A percentile compares a stretch with the other conserved stretches of the same genome.
These are phyloP conservation scores for Penicillium griseofulvum DNA, from an alignment of 2,329 filamentous ascomycete genomes.

Conservation along the genomic window DNA sequence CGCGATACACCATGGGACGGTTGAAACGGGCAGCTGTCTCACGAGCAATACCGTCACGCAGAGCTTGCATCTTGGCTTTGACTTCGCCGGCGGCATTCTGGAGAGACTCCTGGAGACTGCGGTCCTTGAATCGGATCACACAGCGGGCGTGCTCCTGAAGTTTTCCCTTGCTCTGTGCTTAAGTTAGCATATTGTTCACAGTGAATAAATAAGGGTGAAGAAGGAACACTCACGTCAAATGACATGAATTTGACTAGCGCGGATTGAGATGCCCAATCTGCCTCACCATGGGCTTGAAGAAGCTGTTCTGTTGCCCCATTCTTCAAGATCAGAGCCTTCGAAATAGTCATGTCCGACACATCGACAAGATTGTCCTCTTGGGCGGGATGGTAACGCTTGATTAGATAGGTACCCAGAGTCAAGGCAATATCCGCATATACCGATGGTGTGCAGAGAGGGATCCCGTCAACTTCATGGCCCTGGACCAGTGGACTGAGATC, in stretches of 20 bases:
- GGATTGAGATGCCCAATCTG: conserved; percentile 9
- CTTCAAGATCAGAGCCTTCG: conserved; percentile 20
- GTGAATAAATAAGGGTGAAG: too few relatives aligned
- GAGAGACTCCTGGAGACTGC: background rate
- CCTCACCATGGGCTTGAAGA: conserved; percentile 13
- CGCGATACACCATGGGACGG: conserved; percentile 3
- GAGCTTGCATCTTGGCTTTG: conserved; percentile 1
- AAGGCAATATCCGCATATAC: conserved; percentile 29
- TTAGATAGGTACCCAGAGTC: conserved; percentile 14
- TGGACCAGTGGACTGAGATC: conserved; percentile 18
- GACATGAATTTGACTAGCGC: background rate
- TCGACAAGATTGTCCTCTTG: conserved; percentile 16
- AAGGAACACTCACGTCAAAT: background rate
- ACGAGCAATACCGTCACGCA: background rate
- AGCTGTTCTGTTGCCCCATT: conserved; percentile 9
- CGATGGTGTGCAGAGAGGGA: conserved; percentile 22
- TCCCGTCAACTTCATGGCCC: conserved; percentile 26
- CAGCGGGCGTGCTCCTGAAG: background rate
- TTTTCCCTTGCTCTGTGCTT: background rate
- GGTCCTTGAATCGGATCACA: background rate
- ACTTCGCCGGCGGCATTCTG: background rate
- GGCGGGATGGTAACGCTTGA: conserved; percentile 7
- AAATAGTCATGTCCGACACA: conserved; percentile 22
- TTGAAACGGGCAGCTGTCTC: conserved; percentile 1
- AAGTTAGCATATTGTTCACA: background rate